phyloP scores from a whole-genome alignment of 2,329 filamentous ascomycete species.

The Cephalotrichum gorgonifer region DNA sequence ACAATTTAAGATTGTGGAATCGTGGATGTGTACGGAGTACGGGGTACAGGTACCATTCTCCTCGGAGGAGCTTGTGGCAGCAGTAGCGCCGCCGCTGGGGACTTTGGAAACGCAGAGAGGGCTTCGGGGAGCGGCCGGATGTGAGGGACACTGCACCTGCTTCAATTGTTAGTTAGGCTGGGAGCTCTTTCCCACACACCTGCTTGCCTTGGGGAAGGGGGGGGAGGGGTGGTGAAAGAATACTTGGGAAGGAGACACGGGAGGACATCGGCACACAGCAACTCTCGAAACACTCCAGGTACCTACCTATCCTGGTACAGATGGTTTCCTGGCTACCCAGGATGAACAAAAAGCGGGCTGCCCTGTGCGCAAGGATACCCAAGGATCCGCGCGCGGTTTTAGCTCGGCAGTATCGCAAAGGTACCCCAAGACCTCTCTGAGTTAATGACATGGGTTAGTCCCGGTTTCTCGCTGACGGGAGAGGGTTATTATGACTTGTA shows the following conservation, averaged over 20 bases:
- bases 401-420: not conserved
- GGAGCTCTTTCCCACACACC: not conserved
- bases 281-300: not conserved
- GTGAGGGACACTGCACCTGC: not conserved
- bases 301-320: not conserved
- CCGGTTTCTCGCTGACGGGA: not conserved
- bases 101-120: not conserved
- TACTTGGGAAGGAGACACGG: not conserved
- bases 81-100: not conserved
- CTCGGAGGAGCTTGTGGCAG: not conserved
- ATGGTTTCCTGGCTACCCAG: not conserved
- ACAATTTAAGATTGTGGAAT: not conserved
- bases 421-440: not conserved
- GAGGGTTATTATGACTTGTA: not conserved
- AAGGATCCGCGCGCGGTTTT: not conserved
- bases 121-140: not conserved
- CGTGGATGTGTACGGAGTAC: not conserved
- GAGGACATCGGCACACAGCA: not conserved
- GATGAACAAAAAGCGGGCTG: not conserved
- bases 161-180: not conserved
- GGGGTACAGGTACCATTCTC: too few species aligned
- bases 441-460: not conserved
- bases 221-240: too few species aligned
- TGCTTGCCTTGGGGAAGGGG: too few species aligned
- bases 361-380: not conserved